Percentiles rank a stretch among this genome's conserved stretches.
Conservation (phyloP, 2,329 filamentous ascomycete species). For the Phialophora verrucosa region DNA sequence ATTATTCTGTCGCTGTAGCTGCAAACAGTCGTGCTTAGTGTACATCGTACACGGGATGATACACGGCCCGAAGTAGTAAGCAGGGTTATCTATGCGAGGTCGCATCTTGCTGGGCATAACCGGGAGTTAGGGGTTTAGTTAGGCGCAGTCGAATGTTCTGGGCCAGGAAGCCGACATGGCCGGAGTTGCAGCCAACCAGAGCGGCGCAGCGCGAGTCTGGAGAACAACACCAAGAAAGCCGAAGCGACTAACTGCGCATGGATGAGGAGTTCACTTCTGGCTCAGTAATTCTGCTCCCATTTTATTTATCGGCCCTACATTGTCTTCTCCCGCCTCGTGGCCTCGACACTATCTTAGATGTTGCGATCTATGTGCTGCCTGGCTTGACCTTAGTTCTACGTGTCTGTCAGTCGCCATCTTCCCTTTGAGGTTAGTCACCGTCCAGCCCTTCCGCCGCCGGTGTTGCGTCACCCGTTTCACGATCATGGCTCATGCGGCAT, state of each 20-base stretch:
- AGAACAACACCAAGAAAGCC: slow-evolving; percentile 16
- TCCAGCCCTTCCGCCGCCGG: slow-evolving; percentile 27
- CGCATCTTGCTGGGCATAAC: slow-evolving; percentile 4
- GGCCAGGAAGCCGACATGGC: slow-evolving; percentile 20
- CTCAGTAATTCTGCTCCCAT: not conserved
- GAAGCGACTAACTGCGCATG: slow-evolving; percentile 2
- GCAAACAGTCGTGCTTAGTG: not conserved
- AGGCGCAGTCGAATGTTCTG: slow-evolving; percentile 15
- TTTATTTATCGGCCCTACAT: slow-evolving; percentile 21
- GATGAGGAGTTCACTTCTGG: slow-evolving; percentile 1
- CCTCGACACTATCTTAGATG: slow-evolving; percentile 7
- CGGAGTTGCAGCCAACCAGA: slow-evolving; percentile 17
- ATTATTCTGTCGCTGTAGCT: not conserved
- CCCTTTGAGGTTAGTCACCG: slow-evolving; percentile 27
- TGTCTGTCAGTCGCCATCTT: slow-evolving; percentile 8
- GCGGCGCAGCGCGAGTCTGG: slow-evolving; percentile 2
- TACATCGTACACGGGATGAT: not conserved
- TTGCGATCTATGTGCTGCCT: slow-evolving; percentile 17
- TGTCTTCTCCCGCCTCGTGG: slow-evolving; percentile 5
- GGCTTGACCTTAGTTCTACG: slow-evolving; percentile 4
- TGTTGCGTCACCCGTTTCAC: slow-evolving; percentile 37
- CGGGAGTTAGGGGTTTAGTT: slow-evolving; percentile 15
- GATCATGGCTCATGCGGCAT: slow-evolving; percentile 29
- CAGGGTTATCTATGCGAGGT: not conserved
- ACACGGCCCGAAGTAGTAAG: not conserved